Base-by-base conservation (phyloP, 75 land plant genomes). In the Pseudotsuga menziesii region DNA sequence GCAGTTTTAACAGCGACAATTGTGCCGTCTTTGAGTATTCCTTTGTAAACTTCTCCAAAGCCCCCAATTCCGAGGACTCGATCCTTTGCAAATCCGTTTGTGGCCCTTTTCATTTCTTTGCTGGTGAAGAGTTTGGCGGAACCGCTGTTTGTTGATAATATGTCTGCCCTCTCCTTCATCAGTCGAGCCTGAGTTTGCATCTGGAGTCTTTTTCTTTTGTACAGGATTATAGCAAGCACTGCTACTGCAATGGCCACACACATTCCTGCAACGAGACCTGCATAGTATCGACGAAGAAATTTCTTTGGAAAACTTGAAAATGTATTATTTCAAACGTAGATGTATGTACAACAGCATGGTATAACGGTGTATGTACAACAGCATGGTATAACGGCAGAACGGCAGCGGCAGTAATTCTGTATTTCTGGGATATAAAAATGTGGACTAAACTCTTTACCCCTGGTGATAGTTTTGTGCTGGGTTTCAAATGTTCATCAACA, bases 11-110 rank as follows among this genome's bases (percentile, higher is more conserved):
- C 86, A 0, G 94, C 95, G 0, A 92, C 86, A 7, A n/a, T 23
- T 0, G 88, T 80, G 22, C 89, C 93, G 61, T 90, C 89, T 2
- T 70, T 59, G 3, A 92, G 88, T 4, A 67, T 58, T 35, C 95
- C 95, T 57, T 81, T 83, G 84, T 80, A 92, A 12, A 92, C 95
- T 44, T 83, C 87, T 3, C 95, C 95, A 56, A 77, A 89, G 2
- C 93, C 95, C 1, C 95, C 95, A 11, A 29, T 52, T 5, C 95
- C 95, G 0, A 93, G 83, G 0, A 90, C 57, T 26, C 80, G 81
- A 75, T 90, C 86, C 2, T n/a, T 32, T 56, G 91, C 60, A 79
- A 90, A 93, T 67, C 57, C 58, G 60, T 82, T 75, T 6, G 95
- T 93, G 14, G 93, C 91, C 44, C 57, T 76, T 70, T 82, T 77